Base-by-base conservation (phyloP, 768 basidiomycete species). In the Cyclocybe cylindracea region DNA sequence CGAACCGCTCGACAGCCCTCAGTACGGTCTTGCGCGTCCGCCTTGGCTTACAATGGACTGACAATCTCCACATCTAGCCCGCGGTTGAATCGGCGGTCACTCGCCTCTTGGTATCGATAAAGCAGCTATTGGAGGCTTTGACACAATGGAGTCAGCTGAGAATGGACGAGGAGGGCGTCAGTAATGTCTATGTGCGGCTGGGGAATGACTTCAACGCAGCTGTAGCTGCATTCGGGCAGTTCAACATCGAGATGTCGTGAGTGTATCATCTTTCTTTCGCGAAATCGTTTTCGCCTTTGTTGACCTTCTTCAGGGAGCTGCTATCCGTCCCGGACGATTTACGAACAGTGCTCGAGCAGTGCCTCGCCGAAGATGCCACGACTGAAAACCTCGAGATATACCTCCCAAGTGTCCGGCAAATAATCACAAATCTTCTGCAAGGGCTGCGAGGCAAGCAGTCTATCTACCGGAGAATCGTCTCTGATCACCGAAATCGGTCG, bases 141-240 rank as follows among this genome's bases (percentile, higher is more conserved):
- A 92, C 90, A 5, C 73, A 81, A 72, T 97, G 94, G 94, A 91
- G 89, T 67, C 77, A 77, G 52, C 70, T 80, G 54, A 78, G 84
- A 61, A 78, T 89, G 61, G 77, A 84, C 50, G 94, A 96, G 65
- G 72, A 69, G 39, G 78, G 90, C 59, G 94, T 99, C 65, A 97
- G 94, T 78, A 93, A 98, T 69, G 91, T 97, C 48, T 99, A 99
- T 70, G 97, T 99, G 48, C 84, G 86, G 48, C 78, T 99, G 18
- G 97, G 97, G 18, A 98, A 98, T 70, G 95, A 97, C 66, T 98
- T 99, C 77, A 98, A 98, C 65, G 82, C 84, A 11, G 94, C 94
- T 8, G 91, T 95, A 36, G 83, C 87, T 47, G 93, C 94, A 1
- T 99, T 99, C 66, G 80, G 81, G 2, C 75, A 80, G 10, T 93